A percentile compares a stretch with the other conserved stretches of the same genome.
phyloP scores from a whole-genome alignment of 495 filamentous ascomycete genomes.

The Hypoxylon subgilvum region DNA sequence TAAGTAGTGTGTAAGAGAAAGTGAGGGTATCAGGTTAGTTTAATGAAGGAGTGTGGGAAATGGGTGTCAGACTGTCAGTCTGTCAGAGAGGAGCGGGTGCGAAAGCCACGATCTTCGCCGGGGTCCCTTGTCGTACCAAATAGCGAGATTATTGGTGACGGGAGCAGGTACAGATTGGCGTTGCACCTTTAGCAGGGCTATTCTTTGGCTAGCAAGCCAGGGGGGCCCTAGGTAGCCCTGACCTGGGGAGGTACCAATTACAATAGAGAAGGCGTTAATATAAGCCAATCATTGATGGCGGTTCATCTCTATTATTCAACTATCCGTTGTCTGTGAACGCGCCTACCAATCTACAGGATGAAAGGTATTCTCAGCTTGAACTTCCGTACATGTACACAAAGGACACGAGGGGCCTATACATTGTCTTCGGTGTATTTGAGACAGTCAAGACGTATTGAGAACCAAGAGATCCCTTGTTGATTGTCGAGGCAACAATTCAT shows the following conservation, averaged over 20 bases:
- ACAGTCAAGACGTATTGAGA: no score
- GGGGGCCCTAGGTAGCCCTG: constrained; percentile 13
- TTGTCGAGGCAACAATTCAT: no score
- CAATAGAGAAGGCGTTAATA: constrained; percentile 21
- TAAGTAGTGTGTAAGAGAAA: constrained; percentile 10
- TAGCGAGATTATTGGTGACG: constrained; percentile 29
- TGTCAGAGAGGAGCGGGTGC: constrained; percentile 20
- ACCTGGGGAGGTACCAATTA: no score
- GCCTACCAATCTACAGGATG: background rate
- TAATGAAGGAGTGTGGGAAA: constrained; percentile 38
- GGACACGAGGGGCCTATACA: background rate
- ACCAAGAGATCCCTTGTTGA: no score
- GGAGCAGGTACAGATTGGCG: constrained; percentile 30
- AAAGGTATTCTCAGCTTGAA: no score
- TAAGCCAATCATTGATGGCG: constrained; percentile 23
- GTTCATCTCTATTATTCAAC: constrained; percentile 16
- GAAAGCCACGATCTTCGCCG: constrained; percentile 33
- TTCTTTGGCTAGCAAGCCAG: constrained; percentile 16
- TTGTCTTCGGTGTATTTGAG: no score
- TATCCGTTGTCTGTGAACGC: constrained; percentile 6
- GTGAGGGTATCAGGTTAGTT: constrained; percentile 29
- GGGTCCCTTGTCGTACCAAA: constrained; percentile 26
- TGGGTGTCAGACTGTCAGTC: no score
- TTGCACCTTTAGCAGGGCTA: no score
- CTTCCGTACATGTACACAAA: no score